Conservation (phyloP, 441 rosid genomes). For the Erodium chrysanthum region DNA sequence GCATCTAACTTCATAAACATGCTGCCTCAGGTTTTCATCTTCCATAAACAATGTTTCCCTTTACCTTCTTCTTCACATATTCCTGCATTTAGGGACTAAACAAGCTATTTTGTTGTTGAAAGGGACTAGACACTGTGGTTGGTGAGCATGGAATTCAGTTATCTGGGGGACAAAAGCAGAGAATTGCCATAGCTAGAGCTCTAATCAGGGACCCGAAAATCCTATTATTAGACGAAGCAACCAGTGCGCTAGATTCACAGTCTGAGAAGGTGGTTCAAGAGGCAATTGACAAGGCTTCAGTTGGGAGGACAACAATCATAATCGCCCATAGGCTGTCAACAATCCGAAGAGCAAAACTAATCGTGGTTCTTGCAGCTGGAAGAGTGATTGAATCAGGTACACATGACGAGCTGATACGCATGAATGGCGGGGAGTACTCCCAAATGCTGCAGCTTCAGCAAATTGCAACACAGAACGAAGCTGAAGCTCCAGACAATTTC, state of each 20-base stretch:
- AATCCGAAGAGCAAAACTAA: constrained; percentile 47
- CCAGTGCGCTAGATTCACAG: constrained; percentile 68
- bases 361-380: constrained; percentile 53
- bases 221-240: constrained; percentile 69
- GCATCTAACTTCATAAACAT: constrained; percentile 63
- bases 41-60: constrained; percentile 7
- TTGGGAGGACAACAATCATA: constrained; percentile 48
- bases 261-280: constrained; percentile 68
- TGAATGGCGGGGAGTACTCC: constrained; percentile 31
- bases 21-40: constrained; percentile 43
- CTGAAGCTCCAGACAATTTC: constrained; percentile 17
- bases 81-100: constrained; percentile 21
- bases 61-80: not conserved
- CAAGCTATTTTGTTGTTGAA: not conserved
- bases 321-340: constrained; percentile 62
- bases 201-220: constrained; percentile 56
- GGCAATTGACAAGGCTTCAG: constrained; percentile 46
- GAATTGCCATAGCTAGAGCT: constrained; percentile 83
- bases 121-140: constrained; percentile 60
- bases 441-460: constrained; percentile 44
- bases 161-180: constrained; percentile 80
- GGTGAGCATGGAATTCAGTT: constrained; percentile 73
- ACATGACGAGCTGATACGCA: constrained; percentile 32
- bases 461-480: constrained; percentile 26
- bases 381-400: constrained; percentile 40